Evolutionary conservation across 2,329 filamentous ascomycete genomes (phyloP).

Genomic region (Mariannaea elegans): DNA sequence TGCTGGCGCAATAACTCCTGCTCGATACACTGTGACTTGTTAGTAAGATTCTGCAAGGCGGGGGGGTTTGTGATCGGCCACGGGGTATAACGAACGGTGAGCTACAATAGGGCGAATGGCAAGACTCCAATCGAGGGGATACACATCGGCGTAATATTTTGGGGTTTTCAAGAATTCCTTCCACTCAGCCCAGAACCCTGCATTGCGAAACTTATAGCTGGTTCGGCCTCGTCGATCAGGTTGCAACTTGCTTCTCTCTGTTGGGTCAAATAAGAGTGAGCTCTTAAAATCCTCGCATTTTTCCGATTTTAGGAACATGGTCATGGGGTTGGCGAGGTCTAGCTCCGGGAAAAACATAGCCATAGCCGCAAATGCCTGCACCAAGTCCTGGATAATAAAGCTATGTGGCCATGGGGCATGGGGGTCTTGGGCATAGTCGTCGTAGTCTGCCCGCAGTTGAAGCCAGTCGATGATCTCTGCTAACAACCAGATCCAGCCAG

Average conservation of each 20-base stretch:
- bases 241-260: slow-evolving; percentile 26
- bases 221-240: slow-evolving; percentile 36
- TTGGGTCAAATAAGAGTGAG: slow-evolving; percentile 33
- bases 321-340: slow-evolving; percentile 16
- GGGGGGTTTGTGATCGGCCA: too few species aligned
- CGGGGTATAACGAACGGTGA: slow-evolving; percentile 18
- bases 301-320: slow-evolving; percentile 29
- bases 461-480: slow-evolving; percentile 37
- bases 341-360: slow-evolving; percentile 41
- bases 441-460: slow-evolving; percentile 23
- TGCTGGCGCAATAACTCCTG: slow-evolving; percentile 35
- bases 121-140: slow-evolving; percentile 42
- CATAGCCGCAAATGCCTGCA: slow-evolving; percentile 33
- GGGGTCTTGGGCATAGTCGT: slow-evolving; percentile 27
- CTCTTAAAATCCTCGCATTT: slow-evolving; percentile 26
- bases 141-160: slow-evolving; percentile 30
- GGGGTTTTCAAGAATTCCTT: slow-evolving; percentile 22
- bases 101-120: slow-evolving; percentile 38
- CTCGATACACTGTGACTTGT: slow-evolving; percentile 36
- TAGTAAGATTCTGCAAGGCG: not conserved
- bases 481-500: slow-evolving; percentile 38
- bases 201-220: slow-evolving; percentile 35
- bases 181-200: slow-evolving; percentile 37
- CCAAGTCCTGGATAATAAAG: slow-evolving; percentile 39
- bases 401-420: slow-evolving; percentile 35